Evolutionary conservation across 2,329 filamentous ascomycete genomes (phyloP).

Genomic region (Hypomyces rosellus): DNA sequence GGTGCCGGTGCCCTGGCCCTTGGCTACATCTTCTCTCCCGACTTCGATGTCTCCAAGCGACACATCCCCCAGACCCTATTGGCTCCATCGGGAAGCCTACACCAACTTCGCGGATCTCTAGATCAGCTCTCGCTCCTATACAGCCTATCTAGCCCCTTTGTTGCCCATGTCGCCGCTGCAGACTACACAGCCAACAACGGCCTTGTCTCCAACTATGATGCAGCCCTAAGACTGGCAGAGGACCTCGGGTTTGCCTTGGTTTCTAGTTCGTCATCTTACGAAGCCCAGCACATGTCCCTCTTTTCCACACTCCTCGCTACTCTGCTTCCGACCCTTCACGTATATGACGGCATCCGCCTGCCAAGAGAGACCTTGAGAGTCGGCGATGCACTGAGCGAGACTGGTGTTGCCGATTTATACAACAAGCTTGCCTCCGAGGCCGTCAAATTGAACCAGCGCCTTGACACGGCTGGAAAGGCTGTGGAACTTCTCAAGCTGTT

Average conservation of each 20-base stretch:
- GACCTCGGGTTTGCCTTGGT: constrained; percentile 85
- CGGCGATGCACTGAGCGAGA: constrained; percentile 72
- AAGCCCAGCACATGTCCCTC: constrained; percentile 93
- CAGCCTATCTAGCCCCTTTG: constrained; percentile 84
- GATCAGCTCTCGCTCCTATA: constrained; percentile 92
- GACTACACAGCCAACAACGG: constrained; percentile 69
- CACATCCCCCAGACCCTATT: constrained; percentile 87
- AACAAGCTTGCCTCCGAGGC: constrained; percentile 57
- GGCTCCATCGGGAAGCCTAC: constrained; percentile 76
- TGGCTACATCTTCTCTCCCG: constrained; percentile 95
- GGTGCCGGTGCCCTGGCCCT: constrained; percentile 88
- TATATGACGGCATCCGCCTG: constrained; percentile 80
- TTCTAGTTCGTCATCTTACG: constrained; percentile 77
- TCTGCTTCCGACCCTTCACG: constrained; percentile 75
- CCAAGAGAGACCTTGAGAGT: constrained; percentile 77
- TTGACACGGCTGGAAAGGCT: constrained; percentile 67
- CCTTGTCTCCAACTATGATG: constrained; percentile 81
- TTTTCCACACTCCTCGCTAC: constrained; percentile 75
- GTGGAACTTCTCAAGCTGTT: constrained; percentile 64
- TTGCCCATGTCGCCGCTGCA: constrained; percentile 84
- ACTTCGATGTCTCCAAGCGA: constrained; percentile 88
- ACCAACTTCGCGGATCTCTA: constrained; percentile 72
- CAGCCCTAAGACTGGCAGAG: constrained; percentile 73
- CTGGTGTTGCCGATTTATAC: constrained; percentile 63
- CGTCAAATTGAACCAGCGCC: constrained; percentile 59